These are phyloP conservation scores for Carex cristatella DNA, from an alignment of 176 grass and related monocot species.

Conservation along the genomic window DNA sequence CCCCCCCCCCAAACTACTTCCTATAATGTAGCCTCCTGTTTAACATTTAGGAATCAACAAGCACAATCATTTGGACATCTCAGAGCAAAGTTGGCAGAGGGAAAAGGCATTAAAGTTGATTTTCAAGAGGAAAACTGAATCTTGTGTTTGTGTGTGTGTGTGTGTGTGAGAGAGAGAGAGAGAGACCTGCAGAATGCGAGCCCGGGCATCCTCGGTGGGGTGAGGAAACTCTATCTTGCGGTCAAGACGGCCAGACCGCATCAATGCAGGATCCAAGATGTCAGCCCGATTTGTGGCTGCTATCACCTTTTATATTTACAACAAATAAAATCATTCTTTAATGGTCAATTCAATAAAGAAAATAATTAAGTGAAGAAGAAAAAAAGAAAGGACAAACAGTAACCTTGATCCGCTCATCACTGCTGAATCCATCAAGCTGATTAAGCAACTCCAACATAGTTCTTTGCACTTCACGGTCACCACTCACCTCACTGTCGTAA, in stretches of 20 bases:
- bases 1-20: no score
- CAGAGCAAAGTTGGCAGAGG: no score
- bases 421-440: constrained; percentile 51
- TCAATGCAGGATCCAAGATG: no score
- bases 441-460: constrained; percentile 49
- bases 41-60: neutral
- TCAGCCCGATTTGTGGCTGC: no score
- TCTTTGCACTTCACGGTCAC: constrained; percentile 42
- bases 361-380: neutral
- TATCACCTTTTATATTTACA: constrained; percentile 45
- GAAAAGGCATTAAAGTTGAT: no score
- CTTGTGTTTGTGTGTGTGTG: no score
- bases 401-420: constrained; percentile 48
- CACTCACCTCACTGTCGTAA: constrained; percentile 43
- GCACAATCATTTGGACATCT: neutral
- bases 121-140: no score
- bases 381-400: neutral
- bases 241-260: no score
- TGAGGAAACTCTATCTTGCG: no score
- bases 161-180: no score
- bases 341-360: neutral
- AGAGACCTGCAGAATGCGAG: no score
- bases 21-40: neutral
- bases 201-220: no score
- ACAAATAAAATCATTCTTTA: neutral